These are phyloP conservation scores for Leptodermis oblonga DNA, from an alignment of 257 asterid species.

Conservation along the genomic window DNA sequence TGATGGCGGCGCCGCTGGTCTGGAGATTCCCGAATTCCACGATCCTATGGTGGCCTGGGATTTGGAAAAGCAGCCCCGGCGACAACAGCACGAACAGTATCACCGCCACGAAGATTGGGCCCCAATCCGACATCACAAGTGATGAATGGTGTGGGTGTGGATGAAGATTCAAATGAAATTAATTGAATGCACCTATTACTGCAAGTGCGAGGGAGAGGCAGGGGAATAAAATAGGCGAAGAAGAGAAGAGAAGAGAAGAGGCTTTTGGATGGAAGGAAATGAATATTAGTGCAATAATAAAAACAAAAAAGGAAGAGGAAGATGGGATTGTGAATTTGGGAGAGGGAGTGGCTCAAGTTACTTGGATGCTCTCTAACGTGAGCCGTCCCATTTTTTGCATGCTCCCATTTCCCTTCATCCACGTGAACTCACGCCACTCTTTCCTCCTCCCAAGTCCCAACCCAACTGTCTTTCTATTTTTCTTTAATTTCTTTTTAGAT, in stretches of 20 bases:
- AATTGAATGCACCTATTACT: too few species aligned
- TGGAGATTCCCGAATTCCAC: slow-evolving; percentile 49
- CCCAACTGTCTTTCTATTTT: too few species aligned
- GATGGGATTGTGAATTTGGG: background rate
- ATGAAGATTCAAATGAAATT: too few species aligned
- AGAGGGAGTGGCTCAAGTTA: slow-evolving; percentile 19
- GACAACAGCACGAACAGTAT: slow-evolving; percentile 46
- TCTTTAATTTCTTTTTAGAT: too few species aligned
- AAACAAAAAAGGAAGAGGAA: background rate
- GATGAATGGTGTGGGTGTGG: too few species aligned
- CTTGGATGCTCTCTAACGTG: slow-evolving; percentile 23
- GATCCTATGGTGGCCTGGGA: slow-evolving; percentile 41
- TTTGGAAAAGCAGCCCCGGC: slow-evolving; percentile 52
- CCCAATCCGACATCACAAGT: slow-evolving; percentile 52
- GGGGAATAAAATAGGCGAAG: too few species aligned
- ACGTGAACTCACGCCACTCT: slow-evolving; percentile 2
- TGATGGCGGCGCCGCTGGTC: slow-evolving; percentile 48
- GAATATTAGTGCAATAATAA: background rate
- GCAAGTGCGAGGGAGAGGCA: too few species aligned
- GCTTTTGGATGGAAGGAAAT: slow-evolving; percentile 18
- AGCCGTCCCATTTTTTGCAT: slow-evolving; percentile 16
- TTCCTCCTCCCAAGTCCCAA: background rate
- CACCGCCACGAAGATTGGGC: slow-evolving; percentile 40
- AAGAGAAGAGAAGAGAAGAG: background rate
- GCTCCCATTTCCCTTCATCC: slow-evolving; percentile 1